Evolutionary conservation across 2,329 filamentous ascomycete species (phyloP).

Genomic region (Elsinoe arachidis): DNA sequence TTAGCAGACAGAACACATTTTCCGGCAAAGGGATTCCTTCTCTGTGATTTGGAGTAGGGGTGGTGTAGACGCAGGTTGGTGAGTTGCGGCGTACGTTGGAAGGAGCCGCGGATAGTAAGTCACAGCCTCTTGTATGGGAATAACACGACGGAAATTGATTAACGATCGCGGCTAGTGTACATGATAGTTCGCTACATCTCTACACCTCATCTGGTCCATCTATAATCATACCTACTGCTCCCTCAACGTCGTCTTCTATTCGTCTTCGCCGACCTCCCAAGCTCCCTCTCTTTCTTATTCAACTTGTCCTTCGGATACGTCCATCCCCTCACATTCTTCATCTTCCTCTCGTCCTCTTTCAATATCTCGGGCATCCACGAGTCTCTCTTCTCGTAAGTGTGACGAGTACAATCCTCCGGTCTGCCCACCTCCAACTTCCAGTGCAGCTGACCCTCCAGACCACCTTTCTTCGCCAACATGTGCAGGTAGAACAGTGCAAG

Average conservation of each 20-base stretch:
- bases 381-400: constrained; percentile 59
- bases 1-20: no score
- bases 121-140: not conserved
- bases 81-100: no score
- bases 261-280: not conserved
- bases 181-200: not conserved
- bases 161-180: not conserved
- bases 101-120: not conserved
- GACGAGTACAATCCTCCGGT: constrained; percentile 61
- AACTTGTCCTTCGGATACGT: constrained; percentile 66
- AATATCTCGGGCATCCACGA: constrained; percentile 67
- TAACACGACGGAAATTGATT: not conserved
- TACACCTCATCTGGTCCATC: not conserved
- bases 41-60: not conserved
- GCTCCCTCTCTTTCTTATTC: constrained; percentile 52
- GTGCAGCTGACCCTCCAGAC: constrained; percentile 47
- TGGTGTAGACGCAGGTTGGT: not conserved
- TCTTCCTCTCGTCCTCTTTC: constrained; percentile 65
- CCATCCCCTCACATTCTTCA: constrained; percentile 66
- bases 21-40: no score
- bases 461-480: constrained; percentile 57
- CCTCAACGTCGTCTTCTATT: constrained; percentile 1
- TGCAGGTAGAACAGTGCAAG: constrained; percentile 72
- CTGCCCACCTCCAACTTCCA: constrained; percentile 68
- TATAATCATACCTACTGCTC: not conserved